Conservation (phyloP, 176 grass and related monocot genomes). For the Oryza officinalis region DNA sequence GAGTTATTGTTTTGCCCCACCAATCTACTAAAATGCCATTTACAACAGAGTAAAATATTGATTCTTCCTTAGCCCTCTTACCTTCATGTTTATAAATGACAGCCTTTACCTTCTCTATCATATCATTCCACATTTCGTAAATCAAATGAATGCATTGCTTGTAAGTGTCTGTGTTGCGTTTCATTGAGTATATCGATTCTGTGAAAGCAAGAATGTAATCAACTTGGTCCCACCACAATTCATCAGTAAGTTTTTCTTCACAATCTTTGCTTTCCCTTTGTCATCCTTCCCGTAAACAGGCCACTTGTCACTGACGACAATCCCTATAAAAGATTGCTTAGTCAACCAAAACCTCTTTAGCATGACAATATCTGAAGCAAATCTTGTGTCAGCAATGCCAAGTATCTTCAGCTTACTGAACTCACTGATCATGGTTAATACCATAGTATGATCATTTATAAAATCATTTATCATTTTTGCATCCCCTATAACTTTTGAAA, state of each 20-base stretch:
- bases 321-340: slow-evolving; percentile 15
- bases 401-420: not conserved
- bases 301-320: not conserved
- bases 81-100: slow-evolving; percentile 7
- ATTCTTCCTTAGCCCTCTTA: not conserved
- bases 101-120: slow-evolving; percentile 19
- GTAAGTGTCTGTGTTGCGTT: not conserved
- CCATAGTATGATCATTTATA: not conserved
- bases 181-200: not conserved
- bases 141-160: slow-evolving; percentile 27
- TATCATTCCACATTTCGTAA: not conserved
- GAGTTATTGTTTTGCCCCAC: slow-evolving; percentile 4
- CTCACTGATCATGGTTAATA: not conserved
- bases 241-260: not conserved
- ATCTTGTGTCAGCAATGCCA: not conserved
- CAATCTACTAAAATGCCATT: not conserved
- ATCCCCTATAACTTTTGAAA: not conserved
- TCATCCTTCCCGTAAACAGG: not conserved
- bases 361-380: slow-evolving; percentile 19
- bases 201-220: slow-evolving; percentile 12
- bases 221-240: slow-evolving; percentile 25
- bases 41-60: not conserved
- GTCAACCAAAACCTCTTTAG: slow-evolving; percentile 4
- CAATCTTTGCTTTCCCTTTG: not conserved
- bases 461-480: slow-evolving; percentile 4